phyloP scores from a whole-genome alignment of 2,329 filamentous ascomycete genomes.

The Aspergillus sojae region DNA sequence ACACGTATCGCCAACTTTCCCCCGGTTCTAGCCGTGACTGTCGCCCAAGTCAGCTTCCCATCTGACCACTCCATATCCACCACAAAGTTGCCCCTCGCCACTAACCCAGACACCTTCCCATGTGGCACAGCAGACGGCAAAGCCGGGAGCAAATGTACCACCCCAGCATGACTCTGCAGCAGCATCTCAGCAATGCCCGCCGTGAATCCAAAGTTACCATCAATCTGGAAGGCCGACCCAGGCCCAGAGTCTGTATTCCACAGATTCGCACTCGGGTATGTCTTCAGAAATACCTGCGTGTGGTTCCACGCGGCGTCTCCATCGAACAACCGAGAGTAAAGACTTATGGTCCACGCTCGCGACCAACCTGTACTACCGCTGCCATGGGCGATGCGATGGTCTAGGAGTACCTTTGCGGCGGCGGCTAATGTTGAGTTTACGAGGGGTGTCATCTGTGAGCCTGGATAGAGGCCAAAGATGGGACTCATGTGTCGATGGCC shows the following conservation, averaged over 20 bases:
- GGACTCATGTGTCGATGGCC: conserved; percentile 56
- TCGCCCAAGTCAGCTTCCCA: conserved; percentile 15
- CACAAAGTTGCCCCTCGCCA: conserved; percentile 38
- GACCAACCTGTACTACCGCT: conserved; percentile 54
- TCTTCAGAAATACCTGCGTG: conserved; percentile 33
- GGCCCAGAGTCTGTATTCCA: conserved; percentile 17
- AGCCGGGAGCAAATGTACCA: conserved; percentile 40
- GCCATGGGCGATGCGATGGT: conserved; percentile 11
- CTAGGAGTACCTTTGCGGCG: conserved; percentile 20
- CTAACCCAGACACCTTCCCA: conserved; percentile 35
- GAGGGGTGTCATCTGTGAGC: conserved; percentile 37
- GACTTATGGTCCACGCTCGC: conserved; percentile 50
- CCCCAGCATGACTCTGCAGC: conserved; percentile 37
- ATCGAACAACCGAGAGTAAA: conserved; percentile 49
- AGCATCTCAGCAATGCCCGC: conserved; percentile 49
- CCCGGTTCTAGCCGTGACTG: conserved; percentile 1
- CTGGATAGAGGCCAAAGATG: conserved; percentile 53
- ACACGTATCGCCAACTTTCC: conserved; percentile 6
- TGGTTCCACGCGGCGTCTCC: conserved; percentile 37
- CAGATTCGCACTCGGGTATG: conserved; percentile 12
- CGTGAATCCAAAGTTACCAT: conserved; percentile 52
- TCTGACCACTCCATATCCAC: conserved; percentile 40
- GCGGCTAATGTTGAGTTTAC: conserved; percentile 31
- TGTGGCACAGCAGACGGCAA: conserved; percentile 33
- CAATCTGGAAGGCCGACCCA: conserved; percentile 48